Percentiles rank a stretch among this genome's conserved stretches.
phyloP scores from a whole-genome alignment of 371 early-diverging fungal genomes.

The Cokeromyces recurvatus region DNA sequence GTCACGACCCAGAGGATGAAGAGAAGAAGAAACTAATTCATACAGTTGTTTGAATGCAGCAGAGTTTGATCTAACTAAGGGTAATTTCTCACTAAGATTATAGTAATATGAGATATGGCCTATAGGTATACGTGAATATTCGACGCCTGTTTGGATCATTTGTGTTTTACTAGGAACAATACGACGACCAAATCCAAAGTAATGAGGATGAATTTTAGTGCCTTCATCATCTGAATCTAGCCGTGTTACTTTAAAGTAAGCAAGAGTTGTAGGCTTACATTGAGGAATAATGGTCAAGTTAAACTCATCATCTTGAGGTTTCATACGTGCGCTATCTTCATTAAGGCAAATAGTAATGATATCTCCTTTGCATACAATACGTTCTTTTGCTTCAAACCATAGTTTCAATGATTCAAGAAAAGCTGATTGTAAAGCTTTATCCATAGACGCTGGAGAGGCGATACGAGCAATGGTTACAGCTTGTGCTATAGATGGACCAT shows the following conservation, averaged over 20 bases:
- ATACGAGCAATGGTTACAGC: slow-evolving; percentile 72
- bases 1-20: slow-evolving; percentile 69
- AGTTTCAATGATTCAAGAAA: slow-evolving; percentile 58
- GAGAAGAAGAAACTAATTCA: slow-evolving; percentile 60
- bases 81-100: slow-evolving; percentile 25
- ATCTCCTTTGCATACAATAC: slow-evolving; percentile 72
- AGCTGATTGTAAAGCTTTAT: slow-evolving; percentile 60
- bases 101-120: slow-evolving; percentile 39
- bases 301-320: slow-evolving; percentile 14
- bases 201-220: slow-evolving; percentile 29
- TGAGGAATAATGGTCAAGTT: neutral
- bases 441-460: slow-evolving; percentile 69
- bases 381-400: slow-evolving; percentile 66
- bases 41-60: slow-evolving; percentile 35
- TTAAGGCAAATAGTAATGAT: slow-evolving; percentile 68
- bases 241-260: slow-evolving; percentile 53
- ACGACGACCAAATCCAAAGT: slow-evolving; percentile 40
- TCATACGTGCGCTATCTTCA: slow-evolving; percentile 29
- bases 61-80: slow-evolving; percentile 24
- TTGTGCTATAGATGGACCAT: slow-evolving; percentile 55
- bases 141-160: slow-evolving; percentile 64
- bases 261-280: slow-evolving; percentile 31
- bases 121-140: slow-evolving; percentile 56
- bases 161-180: slow-evolving; percentile 58
- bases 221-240: slow-evolving; percentile 19